A percentile compares a stretch with the other conserved stretches of the same genome.
phyloP scores from a whole-genome alignment of 2,329 filamentous ascomycete species.

The Zasmidium citrigriseum region DNA sequence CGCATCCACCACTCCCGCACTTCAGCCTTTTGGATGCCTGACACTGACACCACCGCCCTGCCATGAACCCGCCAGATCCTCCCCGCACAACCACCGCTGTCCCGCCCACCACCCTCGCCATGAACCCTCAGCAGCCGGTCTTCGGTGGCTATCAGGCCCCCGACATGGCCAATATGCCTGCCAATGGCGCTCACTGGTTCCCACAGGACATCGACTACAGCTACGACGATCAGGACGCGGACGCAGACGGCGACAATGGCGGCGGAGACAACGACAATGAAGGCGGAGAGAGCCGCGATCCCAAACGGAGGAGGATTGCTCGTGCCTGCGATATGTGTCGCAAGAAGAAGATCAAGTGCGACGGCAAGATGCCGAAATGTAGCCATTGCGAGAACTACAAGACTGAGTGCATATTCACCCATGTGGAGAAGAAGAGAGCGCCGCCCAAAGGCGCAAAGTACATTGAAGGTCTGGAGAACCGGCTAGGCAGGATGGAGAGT shows the following conservation, averaged over 20 bases:
- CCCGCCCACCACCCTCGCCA: not conserved
- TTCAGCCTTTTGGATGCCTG: not conserved
- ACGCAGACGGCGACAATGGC: slow-evolving; percentile 28
- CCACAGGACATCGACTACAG: slow-evolving; percentile 21
- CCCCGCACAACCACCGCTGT: too few relatives aligned
- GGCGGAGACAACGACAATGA: slow-evolving; percentile 27
- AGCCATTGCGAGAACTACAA: slow-evolving; percentile 98
- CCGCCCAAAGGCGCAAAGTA: slow-evolving; percentile 98
- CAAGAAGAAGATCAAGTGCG: slow-evolving; percentile 96
- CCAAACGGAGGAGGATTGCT: slow-evolving; percentile 86
- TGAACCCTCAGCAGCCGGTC: not conserved
- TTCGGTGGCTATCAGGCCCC: slow-evolving; percentile 1
- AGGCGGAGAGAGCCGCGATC: slow-evolving; percentile 54
- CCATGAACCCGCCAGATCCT: slow-evolving; percentile 2
- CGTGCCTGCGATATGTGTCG: slow-evolving; percentile 94
- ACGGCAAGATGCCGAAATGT: slow-evolving; percentile 91
- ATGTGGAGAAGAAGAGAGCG: slow-evolving; percentile 97
- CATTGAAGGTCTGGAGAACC: slow-evolving; percentile 93
- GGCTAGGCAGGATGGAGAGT: slow-evolving; percentile 93
- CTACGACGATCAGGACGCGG: slow-evolving; percentile 16
- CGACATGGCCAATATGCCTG: slow-evolving; percentile 12
- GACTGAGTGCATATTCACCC: slow-evolving; percentile 94
- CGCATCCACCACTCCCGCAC: not conserved
- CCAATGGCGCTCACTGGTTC: slow-evolving; percentile 21
- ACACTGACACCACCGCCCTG: slow-evolving; percentile 1